phyloP scores from a whole-genome alignment of 441 rosid species.

The Euphorbia schlechtendalii region DNA sequence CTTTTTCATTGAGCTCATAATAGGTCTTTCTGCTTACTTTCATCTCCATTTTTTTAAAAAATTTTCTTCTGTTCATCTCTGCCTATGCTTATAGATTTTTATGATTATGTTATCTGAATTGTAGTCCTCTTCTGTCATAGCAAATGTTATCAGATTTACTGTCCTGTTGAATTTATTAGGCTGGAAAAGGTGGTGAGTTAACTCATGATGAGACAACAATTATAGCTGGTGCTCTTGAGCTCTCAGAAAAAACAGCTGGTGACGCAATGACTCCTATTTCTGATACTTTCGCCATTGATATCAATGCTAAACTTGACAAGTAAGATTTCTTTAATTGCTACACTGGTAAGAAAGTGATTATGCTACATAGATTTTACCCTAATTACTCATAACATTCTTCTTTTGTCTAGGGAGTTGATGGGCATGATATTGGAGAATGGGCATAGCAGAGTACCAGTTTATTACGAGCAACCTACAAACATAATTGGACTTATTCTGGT shows the following conservation, averaged over 20 bases:
- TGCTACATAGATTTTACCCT: constrained; percentile 7
- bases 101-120: neutral
- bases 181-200: constrained; percentile 92
- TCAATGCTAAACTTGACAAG: constrained; percentile 69
- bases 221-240: constrained; percentile 94
- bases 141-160: constrained; percentile 6
- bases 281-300: constrained; percentile 68
- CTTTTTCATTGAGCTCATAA: neutral
- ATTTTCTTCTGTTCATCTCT: neutral
- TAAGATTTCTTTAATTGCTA: constrained; percentile 17
- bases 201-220: constrained; percentile 90
- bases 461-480: constrained; percentile 43
- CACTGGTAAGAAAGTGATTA: neutral
- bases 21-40: neutral
- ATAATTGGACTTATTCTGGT: constrained; percentile 86
- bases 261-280: constrained; percentile 82
- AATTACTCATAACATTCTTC: constrained; percentile 16
- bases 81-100: neutral
- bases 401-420: constrained; percentile 58
- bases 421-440: constrained; percentile 75
- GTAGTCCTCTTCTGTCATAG: neutral
- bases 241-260: constrained; percentile 65
- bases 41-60: neutral
- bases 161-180: constrained; percentile 33
- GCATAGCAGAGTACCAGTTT: constrained; percentile 62